Base-by-base conservation (phyloP, 2,329 filamentous ascomycete species). In the Hymenoscyphus infarciens region DNA sequence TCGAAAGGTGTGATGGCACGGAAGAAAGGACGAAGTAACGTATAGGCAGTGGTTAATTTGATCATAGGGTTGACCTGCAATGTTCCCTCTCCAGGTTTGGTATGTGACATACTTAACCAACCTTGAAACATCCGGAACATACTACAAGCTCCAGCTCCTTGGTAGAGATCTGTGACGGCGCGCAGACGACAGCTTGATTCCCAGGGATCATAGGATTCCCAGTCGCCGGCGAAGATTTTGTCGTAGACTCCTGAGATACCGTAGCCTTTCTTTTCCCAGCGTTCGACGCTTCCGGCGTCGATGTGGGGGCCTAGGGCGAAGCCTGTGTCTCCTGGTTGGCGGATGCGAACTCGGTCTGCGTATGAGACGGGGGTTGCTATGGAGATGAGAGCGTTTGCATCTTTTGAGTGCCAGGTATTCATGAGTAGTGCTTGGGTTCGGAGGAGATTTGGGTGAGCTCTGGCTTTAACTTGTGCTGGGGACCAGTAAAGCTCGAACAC, bases 81-180 rank as follows among this genome's bases (percentile, higher is more conserved):
- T 0, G 92, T 95, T 0, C 93, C 93, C 77, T 96, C 87, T 5
- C 82, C 81, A 0, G 91, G 90, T 0, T 82, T 86, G 0, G 86
- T 88, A n/a, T 80, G 77, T 63, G 88, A 92, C 82, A 97, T 88
- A 64, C 84, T 85, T 59, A 97, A 76, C 93, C 93, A 97, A 19
- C 92, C 93, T 76, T 97, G 93, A 75, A 91, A 94, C 82, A 92
- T 89, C 45, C 94, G 84, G 76, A 97, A 92, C 80, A 92, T 91
- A 55, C 83, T 88, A 76, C 91, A 96, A 0, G 90, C 87, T 0
- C 93, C 92, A 0, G 92, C 82, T 0, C 92, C 91, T 58, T 91
- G 82, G 74, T 97, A 95, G 38, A 93, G 77, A 74, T 97, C 88
- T 64, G 85, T 87, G 2, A 86, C 82, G 2, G 89, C 91, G 0